A percentile compares a stretch with the other conserved stretches of the same genome.
Conservation (phyloP, 1,139 yeast species). For the Hyphopichia wangnamkhiaoensis region DNA sequence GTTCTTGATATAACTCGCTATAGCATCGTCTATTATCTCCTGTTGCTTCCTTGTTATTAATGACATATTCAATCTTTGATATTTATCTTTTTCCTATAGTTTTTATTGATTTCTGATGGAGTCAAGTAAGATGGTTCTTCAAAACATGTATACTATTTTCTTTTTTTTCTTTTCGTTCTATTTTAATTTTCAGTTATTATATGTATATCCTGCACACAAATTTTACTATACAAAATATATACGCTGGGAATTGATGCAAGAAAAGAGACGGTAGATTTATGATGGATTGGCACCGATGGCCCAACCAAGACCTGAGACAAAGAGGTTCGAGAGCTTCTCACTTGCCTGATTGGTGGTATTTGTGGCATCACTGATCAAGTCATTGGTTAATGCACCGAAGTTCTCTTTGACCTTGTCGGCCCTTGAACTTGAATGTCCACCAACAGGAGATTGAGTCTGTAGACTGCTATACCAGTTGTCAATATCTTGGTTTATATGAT, state of each 20-base stretch:
- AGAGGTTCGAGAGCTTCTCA: slow-evolving; percentile 51
- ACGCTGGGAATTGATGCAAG: too few species aligned
- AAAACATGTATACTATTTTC: not conserved
- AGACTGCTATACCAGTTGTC: slow-evolving; percentile 18
- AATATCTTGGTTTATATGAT: slow-evolving; percentile 29
- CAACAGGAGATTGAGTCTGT: slow-evolving; percentile 3
- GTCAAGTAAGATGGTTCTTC: too few species aligned
- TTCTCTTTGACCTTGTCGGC: slow-evolving; percentile 6
- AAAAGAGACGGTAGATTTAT: not conserved
- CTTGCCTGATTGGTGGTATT: slow-evolving; percentile 40
- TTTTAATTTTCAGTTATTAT: too few species aligned
- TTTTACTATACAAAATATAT: not conserved
- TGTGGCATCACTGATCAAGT: slow-evolving; percentile 35
- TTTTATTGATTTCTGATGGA: too few species aligned
- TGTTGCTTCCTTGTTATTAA: slow-evolving; percentile 33
- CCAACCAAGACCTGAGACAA: slow-evolving; percentile 66
- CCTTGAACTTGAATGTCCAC: not conserved
- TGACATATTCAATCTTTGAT: too few species aligned
- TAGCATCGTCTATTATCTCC: slow-evolving; percentile 34
- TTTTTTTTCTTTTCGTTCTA: not conserved
- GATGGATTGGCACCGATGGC: slow-evolving; percentile 57
- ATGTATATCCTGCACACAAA: not conserved
- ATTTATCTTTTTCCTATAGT: too few species aligned
- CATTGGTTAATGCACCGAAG: slow-evolving; percentile 25
- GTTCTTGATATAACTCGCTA: slow-evolving; percentile 30